phyloP scores from a whole-genome alignment of 1,284 basidiomycete species.

The Pseudozyma pruni region DNA sequence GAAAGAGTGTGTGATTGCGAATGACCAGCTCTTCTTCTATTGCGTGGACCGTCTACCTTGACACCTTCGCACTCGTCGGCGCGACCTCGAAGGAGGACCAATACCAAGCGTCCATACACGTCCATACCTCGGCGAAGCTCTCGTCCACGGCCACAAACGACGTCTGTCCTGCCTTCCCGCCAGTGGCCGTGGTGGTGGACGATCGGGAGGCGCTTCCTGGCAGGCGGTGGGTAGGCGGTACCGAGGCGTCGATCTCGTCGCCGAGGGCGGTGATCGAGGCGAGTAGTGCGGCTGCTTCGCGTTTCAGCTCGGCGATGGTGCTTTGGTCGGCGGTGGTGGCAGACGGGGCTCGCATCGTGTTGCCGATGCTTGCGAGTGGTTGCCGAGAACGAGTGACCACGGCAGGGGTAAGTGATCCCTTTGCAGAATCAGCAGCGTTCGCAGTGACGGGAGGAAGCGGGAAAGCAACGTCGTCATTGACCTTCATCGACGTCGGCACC shows the following conservation, averaged over 20 bases:
- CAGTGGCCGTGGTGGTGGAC: not conserved
- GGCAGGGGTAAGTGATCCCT: no score
- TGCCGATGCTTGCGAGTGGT: no score
- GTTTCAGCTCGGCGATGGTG: conserved; percentile 15
- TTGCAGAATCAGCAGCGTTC: no score
- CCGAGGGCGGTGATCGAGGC: conserved; percentile 20
- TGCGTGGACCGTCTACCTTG: no score
- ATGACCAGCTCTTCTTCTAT: no score
- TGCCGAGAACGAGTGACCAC: not conserved
- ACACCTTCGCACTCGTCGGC: no score
- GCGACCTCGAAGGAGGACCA: conserved; percentile 32
- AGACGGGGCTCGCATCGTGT: no score
- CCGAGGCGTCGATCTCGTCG: conserved; percentile 22
- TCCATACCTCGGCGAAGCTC: conserved; percentile 28
- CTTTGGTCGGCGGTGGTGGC: no score
- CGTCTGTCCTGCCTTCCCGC: not conserved
- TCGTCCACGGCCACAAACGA: conserved; percentile 27
- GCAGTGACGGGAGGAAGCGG: conserved; percentile 23
- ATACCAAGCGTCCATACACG: conserved; percentile 36
- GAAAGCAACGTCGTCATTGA: conserved; percentile 22
- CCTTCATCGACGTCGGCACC: conserved; percentile 11
- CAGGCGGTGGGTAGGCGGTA: conserved; percentile 22
- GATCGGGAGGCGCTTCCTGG: conserved; percentile 8
- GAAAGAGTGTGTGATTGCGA: no score
- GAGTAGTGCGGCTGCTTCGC: conserved; percentile 19